Percentiles rank a stretch among this genome's conserved stretches.
phyloP scores from a whole-genome alignment of 1,139 yeast genomes.

The Candida labiduridarum region DNA sequence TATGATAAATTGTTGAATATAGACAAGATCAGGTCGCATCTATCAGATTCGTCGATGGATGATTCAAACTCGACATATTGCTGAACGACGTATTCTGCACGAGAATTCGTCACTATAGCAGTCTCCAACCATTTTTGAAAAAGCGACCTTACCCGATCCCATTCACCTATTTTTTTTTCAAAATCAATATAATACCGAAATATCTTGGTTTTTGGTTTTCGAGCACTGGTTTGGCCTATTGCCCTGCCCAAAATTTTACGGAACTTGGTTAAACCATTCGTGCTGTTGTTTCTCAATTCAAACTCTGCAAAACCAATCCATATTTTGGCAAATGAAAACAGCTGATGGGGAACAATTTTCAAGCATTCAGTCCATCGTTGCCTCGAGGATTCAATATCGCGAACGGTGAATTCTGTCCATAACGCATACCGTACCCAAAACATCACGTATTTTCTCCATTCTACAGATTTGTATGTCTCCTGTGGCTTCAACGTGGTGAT shows the following conservation, averaged over 20 bases:
- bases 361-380: conserved; percentile 53
- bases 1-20: conserved; percentile 41
- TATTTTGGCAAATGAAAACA: conserved; percentile 67
- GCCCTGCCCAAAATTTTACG: conserved; percentile 74
- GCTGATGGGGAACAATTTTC: conserved; percentile 55
- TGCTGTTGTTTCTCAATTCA: conserved; percentile 59
- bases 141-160: conserved; percentile 74
- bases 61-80: conserved; percentile 71
- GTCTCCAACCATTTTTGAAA: conserved; percentile 68
- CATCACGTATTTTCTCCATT: conserved; percentile 71
- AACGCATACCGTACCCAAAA: conserved; percentile 71
- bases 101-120: conserved; percentile 44
- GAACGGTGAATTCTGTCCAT: conserved; percentile 57
- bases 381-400: conserved; percentile 51
- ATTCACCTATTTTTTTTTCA: conserved; percentile 63
- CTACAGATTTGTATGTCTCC: conserved; percentile 37
- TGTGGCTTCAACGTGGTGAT: conserved; percentile 43
- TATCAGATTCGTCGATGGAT: conserved; percentile 65
- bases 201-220: conserved; percentile 59
- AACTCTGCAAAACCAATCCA: conserved; percentile 78
- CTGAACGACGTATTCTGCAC: conserved; percentile 27
- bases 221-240: conserved; percentile 52
- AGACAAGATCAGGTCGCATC: conserved; percentile 65
- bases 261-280: conserved; percentile 46
- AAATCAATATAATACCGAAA: conserved; percentile 64